Conservation (phyloP, 208 protist species). For the Trypanosoma platydactyli region DNA sequence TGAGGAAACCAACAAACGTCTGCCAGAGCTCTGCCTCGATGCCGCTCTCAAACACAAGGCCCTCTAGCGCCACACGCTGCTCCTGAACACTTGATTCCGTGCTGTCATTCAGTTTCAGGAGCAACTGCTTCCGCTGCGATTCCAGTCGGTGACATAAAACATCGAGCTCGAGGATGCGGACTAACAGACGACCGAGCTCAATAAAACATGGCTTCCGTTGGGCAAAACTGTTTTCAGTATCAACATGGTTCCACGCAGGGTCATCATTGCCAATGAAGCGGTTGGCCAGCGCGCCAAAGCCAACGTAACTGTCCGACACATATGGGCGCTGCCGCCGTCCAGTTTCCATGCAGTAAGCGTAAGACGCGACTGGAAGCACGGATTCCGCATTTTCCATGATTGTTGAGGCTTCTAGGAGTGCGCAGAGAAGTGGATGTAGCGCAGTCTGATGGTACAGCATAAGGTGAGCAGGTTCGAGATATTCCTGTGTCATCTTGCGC, state of each 20-base stretch:
- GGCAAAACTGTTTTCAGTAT: conserved; percentile 32
- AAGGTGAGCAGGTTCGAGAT: conserved; percentile 71
- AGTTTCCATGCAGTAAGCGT: conserved; percentile 70
- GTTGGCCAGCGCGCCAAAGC: conserved; percentile 45
- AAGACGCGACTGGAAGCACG: conserved; percentile 50
- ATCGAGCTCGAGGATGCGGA: conserved; percentile 81
- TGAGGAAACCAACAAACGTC: conserved; percentile 58
- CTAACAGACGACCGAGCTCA: conserved; percentile 74
- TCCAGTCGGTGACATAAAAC: conserved; percentile 71
- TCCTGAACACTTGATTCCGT: conserved; percentile 65
- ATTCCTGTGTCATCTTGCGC: conserved; percentile 69
- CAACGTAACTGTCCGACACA: conserved; percentile 59
- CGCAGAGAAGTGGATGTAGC: conserved; percentile 70
- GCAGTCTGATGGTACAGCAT: conserved; percentile 84
- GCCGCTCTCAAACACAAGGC: conserved; percentile 68
- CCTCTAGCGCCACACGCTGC: conserved; percentile 48
- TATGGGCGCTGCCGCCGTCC: conserved; percentile 67
- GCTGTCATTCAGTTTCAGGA: conserved; percentile 59
- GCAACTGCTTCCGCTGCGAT: conserved; percentile 59
- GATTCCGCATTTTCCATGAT: conserved; percentile 58
- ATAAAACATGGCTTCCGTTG: conserved; percentile 85
- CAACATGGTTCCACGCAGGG: conserved; percentile 42
- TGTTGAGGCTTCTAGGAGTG: conserved; percentile 60
- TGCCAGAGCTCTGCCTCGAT: conserved; percentile 81
- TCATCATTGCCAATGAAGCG: conserved; percentile 61